These are phyloP conservation scores for Kondoa subrosea DNA, from an alignment of 768 basidiomycete genomes.

Conservation along the genomic window DNA sequence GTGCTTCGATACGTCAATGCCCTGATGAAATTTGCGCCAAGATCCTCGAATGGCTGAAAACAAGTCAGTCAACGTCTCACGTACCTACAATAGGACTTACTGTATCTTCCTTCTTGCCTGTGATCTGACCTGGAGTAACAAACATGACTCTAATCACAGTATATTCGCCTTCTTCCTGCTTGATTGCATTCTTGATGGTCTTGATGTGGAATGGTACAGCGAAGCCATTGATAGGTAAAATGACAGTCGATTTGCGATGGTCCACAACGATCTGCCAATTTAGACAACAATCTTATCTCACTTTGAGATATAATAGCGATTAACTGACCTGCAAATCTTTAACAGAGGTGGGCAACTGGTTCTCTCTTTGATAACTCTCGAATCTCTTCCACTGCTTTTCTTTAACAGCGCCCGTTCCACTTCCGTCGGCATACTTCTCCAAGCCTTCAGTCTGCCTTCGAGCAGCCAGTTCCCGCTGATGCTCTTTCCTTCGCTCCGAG, in stretches of 20 bases:
- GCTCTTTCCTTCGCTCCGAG: slow-evolving; percentile 60
- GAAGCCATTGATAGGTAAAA: slow-evolving; percentile 84
- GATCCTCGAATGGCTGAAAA: slow-evolving; percentile 92
- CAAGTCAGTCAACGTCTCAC: too few relatives aligned
- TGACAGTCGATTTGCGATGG: slow-evolving; percentile 69
- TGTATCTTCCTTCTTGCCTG: slow-evolving; percentile 98
- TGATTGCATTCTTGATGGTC: slow-evolving; percentile 92
- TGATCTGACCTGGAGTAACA: slow-evolving; percentile 91
- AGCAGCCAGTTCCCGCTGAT: slow-evolving; percentile 67
- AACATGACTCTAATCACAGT: slow-evolving; percentile 93
- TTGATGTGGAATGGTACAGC: slow-evolving; percentile 97
- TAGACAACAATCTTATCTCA: too few relatives aligned
- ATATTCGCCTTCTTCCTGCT: slow-evolving; percentile 88
- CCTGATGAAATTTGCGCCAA: slow-evolving; percentile 86
- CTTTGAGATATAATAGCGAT: slow-evolving; percentile 3
- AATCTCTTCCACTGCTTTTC: slow-evolving; percentile 90
- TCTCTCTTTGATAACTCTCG: slow-evolving; percentile 92
- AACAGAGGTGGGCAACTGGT: slow-evolving; percentile 65
- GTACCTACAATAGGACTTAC: too few relatives aligned
- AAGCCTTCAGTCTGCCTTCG: slow-evolving; percentile 63
- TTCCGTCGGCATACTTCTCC: slow-evolving; percentile 62
- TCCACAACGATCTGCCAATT: slow-evolving; percentile 64
- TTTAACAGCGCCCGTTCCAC: slow-evolving; percentile 56
- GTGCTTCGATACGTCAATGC: slow-evolving; percentile 84
- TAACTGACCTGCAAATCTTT: slow-evolving; percentile 56